phyloP scores from a whole-genome alignment of 768 basidiomycete genomes.

The Mycena alexandri region DNA sequence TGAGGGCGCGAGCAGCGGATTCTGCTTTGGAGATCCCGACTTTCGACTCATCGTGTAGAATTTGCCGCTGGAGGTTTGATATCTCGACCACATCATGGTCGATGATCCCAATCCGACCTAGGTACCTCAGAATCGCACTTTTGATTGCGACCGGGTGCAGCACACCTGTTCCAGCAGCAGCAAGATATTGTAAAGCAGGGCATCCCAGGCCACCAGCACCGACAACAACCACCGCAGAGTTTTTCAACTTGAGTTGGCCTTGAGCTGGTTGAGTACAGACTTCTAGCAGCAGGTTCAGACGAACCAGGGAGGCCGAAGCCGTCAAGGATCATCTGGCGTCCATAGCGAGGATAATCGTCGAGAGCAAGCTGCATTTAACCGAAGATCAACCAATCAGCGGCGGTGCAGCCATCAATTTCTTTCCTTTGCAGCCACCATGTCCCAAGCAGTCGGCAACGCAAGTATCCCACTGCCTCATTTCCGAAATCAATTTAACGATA shows the following conservation, averaged over 20 bases:
- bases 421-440: slow-evolving; percentile 60
- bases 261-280: slow-evolving; percentile 18
- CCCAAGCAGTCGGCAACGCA: slow-evolving; percentile 87
- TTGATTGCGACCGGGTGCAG: slow-evolving; percentile 6
- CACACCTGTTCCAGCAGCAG: slow-evolving; percentile 91
- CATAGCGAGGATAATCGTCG: slow-evolving; percentile 90
- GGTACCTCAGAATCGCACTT: slow-evolving; percentile 25
- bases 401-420: not conserved
- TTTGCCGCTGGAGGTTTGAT: slow-evolving; percentile 93
- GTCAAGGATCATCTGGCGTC: slow-evolving; percentile 95
- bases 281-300: slow-evolving; percentile 21
- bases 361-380: slow-evolving; percentile 51
- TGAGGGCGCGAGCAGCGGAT: slow-evolving; percentile 81
- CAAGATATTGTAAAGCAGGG: slow-evolving; percentile 94
- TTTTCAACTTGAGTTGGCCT: slow-evolving; percentile 89
- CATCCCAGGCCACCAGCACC: slow-evolving; percentile 98
- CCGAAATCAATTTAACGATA: not conserved
- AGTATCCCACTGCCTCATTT: slow-evolving; percentile 39
- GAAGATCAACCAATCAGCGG: too few relatives aligned
- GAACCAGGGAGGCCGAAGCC: slow-evolving; percentile 88
- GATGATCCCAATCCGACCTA: slow-evolving; percentile 87
- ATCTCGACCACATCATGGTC: slow-evolving; percentile 91
- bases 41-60: slow-evolving; percentile 84
- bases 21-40: slow-evolving; percentile 86
- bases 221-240: slow-evolving; percentile 84